Evolutionary conservation across 2,329 filamentous ascomycete species (phyloP), one percentile per base, ranked within the genome.

Genomic region (Talaromyces verruculosus): DNA sequence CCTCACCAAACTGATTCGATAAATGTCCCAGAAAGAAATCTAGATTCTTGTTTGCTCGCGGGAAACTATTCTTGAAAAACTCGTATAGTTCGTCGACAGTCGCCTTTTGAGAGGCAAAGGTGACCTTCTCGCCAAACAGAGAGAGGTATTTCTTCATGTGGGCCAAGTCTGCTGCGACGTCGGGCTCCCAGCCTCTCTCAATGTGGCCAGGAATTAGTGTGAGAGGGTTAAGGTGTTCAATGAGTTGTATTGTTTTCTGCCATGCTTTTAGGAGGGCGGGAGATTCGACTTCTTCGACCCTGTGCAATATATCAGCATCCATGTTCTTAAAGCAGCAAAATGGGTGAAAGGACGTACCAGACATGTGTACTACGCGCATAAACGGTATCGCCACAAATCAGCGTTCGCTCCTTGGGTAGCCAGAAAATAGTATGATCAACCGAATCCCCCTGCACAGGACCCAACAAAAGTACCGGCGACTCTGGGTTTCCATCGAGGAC

Each of bases 21-120:
- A 77, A 51, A 67, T 77, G 72, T 5, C 73, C 74, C 19, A 77
- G 30, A 66, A 77, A 77, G 69, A 76, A 77, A 19, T 76, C 73
- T n/a, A 75, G 61, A 17, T 77, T 76, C 67, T 73, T 72, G 7
- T 55, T 33, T 19, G 49, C 28, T 19, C 35, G 15, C 28, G 25
- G 49, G 17, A 55, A 55, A 19, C 17, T 53, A 7, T 53, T 55
- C 28, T 55, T 33, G 8, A 55, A 55, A 7, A 55, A 33, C 7
- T 55, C 28, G 28, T 55, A 33, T 8, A 55, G 28, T 8, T 33
- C 49, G 10, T 55, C 8, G 2, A 55, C 49, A 1, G 28, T 30
- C 1, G 28, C 49, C 49, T 55, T 55, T 10, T 55, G 15, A 13
- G 49, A 5, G 3, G 49, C 49, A 33, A 33, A 33, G 7, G 49